phyloP scores from a whole-genome alignment of 1,139 yeast genomes.

The Pichiaceae sp. region DNA sequence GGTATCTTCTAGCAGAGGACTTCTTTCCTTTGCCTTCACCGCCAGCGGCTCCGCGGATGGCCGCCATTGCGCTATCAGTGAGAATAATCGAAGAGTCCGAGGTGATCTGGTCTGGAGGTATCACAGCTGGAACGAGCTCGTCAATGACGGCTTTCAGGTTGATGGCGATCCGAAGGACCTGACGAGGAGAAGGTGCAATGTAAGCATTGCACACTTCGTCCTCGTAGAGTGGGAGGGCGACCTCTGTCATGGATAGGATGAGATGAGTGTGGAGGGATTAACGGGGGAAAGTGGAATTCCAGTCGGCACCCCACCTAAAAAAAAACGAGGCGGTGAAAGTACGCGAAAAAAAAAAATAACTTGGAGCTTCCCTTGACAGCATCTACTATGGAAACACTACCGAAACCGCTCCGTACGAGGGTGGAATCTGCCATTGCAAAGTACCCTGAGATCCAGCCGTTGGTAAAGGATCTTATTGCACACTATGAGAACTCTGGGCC shows the following conservation, averaged over 20 bases:
- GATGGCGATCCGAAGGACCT: slow-evolving; percentile 62
- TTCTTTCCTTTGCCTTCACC: slow-evolving; percentile 64
- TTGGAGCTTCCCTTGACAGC: too few species aligned
- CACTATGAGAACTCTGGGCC: slow-evolving; percentile 3
- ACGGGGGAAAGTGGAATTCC: too few species aligned
- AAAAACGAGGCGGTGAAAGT: too few species aligned
- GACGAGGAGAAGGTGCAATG: slow-evolving; percentile 54
- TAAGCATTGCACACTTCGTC: slow-evolving; percentile 24
- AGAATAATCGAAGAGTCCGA: slow-evolving; percentile 56
- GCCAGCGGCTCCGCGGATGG: slow-evolving; percentile 72
- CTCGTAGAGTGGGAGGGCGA: slow-evolving; percentile 17
- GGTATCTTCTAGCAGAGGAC: slow-evolving; percentile 52
- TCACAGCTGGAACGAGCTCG: slow-evolving; percentile 56
- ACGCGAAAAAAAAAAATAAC: too few species aligned
- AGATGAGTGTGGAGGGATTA: background rate
- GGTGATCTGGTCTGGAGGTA: slow-evolving; percentile 41
- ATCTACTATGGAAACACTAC: too few species aligned
- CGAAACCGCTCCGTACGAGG: slow-evolving; percentile 18
- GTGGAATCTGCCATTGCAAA: slow-evolving; percentile 20
- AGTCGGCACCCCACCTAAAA: too few species aligned
- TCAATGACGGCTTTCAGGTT: slow-evolving; percentile 70
- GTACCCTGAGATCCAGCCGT: slow-evolving; percentile 21
- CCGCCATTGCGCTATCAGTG: slow-evolving; percentile 46
- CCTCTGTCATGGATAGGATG: background rate
- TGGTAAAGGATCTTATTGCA: slow-evolving; percentile 23